Conservation (phyloP, 495 filamentous ascomycete genomes). For the Daldinia concentrica region DNA sequence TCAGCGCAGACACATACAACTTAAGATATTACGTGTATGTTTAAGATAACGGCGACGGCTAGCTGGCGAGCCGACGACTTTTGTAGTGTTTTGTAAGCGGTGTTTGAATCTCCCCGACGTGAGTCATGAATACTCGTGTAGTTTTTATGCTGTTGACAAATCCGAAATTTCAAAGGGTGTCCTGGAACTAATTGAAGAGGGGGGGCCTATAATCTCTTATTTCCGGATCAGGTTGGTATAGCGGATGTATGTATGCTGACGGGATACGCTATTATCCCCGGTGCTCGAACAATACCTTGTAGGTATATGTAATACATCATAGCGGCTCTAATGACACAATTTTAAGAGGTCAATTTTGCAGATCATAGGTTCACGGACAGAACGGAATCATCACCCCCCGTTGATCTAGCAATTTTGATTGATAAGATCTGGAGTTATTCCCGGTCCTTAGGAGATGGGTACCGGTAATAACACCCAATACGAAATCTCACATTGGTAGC, state of each 20-base stretch:
- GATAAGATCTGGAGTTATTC: constrained; percentile 3
- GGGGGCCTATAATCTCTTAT: neutral
- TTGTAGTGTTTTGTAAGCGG: neutral
- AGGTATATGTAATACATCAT: constrained; percentile 15
- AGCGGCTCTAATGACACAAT: constrained; percentile 4
- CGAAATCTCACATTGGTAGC: neutral
- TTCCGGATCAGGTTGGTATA: neutral
- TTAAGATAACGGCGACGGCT: neutral
- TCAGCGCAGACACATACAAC: neutral
- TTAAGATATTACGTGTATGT: neutral
- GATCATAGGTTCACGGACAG: neutral
- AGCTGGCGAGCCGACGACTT: neutral
- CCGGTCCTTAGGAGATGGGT: neutral
- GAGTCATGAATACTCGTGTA: neutral
- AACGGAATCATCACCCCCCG: neutral
- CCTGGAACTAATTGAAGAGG: neutral
- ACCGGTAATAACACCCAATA: constrained; percentile 19
- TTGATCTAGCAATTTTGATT: constrained; percentile 1
- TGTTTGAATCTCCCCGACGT: neutral
- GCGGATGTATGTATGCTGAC: neutral
- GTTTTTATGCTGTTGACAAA: neutral
- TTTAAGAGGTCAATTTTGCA: neutral
- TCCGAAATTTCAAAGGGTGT: neutral
- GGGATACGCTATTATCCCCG: neutral
- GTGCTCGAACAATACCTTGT: neutral